phyloP scores from a whole-genome alignment of 1,139 yeast genomes.

The Schizosaccharomyces versatilis region DNA sequence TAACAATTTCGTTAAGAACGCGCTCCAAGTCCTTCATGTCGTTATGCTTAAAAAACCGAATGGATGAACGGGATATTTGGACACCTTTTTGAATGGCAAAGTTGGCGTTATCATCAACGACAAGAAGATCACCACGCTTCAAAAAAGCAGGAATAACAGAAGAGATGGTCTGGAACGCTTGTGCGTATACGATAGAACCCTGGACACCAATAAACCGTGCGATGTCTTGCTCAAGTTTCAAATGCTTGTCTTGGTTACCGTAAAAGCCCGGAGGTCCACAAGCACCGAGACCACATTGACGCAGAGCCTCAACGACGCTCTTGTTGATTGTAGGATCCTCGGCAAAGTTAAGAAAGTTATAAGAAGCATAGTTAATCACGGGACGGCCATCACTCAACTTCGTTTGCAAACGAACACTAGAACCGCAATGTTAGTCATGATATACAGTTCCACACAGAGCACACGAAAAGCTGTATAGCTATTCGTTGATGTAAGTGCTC shows the following conservation, averaged over 20 bases:
- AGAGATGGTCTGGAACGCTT: constrained; percentile 75
- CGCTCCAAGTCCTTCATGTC: constrained; percentile 37
- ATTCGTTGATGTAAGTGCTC: no score
- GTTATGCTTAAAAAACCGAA: constrained; percentile 79
- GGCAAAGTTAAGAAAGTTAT: constrained; percentile 43
- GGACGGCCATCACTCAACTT: constrained; percentile 16
- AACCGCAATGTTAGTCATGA: not conserved
- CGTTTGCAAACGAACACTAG: constrained; percentile 30
- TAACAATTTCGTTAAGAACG: constrained; percentile 31
- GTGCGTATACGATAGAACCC: constrained; percentile 69
- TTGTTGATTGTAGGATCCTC: constrained; percentile 26
- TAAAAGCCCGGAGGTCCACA: constrained; percentile 97
- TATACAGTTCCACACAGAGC: not conserved
- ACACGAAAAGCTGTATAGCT: not conserved
- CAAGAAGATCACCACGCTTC: constrained; percentile 81
- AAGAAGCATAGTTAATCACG: constrained; percentile 20
- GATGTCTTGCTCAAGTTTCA: constrained; percentile 52
- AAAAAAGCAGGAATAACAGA: constrained; percentile 92
- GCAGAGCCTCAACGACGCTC: constrained; percentile 39
- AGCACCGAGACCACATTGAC: constrained; percentile 79
- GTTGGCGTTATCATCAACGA: constrained; percentile 64
- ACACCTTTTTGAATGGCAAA: constrained; percentile 74
- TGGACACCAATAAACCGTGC: constrained; percentile 58
- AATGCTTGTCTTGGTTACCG: constrained; percentile 87
- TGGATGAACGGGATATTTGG: constrained; percentile 74